Base-by-base conservation (phyloP, 176 grass and related monocot species). In the Bothriochloa decipiens region DNA sequence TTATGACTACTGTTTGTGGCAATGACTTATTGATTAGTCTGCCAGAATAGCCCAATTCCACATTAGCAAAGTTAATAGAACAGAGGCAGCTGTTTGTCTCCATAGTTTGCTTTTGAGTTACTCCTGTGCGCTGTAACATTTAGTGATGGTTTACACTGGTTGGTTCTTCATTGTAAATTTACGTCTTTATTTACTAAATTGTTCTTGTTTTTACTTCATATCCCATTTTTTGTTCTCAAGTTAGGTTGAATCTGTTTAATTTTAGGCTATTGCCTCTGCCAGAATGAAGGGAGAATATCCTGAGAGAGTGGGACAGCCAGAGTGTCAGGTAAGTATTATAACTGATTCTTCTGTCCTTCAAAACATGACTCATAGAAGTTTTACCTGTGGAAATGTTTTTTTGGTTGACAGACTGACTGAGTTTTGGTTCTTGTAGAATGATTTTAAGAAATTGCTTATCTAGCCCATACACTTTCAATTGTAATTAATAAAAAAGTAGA, bases 251-350 rank as follows among this genome's bases (percentile, higher is more conserved):
- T 76, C 70, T 86, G 58, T 83, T 82, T 77, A 85, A 84, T 92
- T 83, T 74, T 88, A 99, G 97, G 93, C 90, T 88, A 99, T 99
- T 94, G 97, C 93, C 83, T 89, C 97, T 91, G 93, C 97, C 78
- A 99, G 93, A 87, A 91, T 99, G 42, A 96, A 94, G 80, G 97
- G 94, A 73, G 97, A 92, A 89, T 99, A 96, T 92, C 97, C 97
- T 76, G 97, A 99, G 93, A 94, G 97, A 85, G 79, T 84, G 68
- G 97, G 97, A 78, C 93, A 99, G 79, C 88, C 93, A 60, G 97
- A 99, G 86, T 99, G 97, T 83, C 97, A 99, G 93, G 97, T 99
- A 91, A 81, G 42, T 72, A 7, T 43, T 1, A 41, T 65, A 77
- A 60, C 64, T 74, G 68, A 72, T 62, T 74, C 52, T 81, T 78